Percentiles rank a stretch among this genome's conserved stretches.
Conservation (phyloP, 192 early-diverging fungal species). For the Backusella tarrabulga region DNA sequence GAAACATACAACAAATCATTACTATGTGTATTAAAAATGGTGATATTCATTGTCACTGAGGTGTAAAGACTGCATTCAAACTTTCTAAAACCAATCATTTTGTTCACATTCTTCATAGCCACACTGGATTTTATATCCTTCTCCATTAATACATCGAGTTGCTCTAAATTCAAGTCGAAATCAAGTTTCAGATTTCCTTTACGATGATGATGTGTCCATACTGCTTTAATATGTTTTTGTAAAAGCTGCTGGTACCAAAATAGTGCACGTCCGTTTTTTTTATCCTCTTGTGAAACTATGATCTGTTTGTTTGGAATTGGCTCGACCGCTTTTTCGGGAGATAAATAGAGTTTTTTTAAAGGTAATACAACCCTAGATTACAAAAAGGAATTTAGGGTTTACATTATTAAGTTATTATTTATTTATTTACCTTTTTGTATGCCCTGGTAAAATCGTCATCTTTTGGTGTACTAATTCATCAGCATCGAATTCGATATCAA, state of each 20-base stretch:
- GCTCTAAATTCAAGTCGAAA: constrained; percentile 49
- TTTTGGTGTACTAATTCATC: constrained; percentile 46
- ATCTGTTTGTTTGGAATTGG: constrained; percentile 82
- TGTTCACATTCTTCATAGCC: neutral
- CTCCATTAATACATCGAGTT: constrained; percentile 56
- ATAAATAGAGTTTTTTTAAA: constrained; percentile 56
- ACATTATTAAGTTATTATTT: neutral
- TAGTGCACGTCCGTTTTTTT: constrained; percentile 47
- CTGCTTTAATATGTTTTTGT: constrained; percentile 51
- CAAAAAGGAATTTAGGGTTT: neutral
- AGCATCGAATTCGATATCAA: constrained; percentile 70
- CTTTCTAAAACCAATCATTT: constrained; percentile 19
- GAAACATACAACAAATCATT: constrained; percentile 1
- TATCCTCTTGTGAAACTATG: constrained; percentile 60
- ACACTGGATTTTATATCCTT: constrained; percentile 63
- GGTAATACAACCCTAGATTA: constrained; percentile 42
- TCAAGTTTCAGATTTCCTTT: constrained; percentile 50
- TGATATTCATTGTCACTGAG: constrained; percentile 46
- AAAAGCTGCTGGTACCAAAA: constrained; percentile 79
- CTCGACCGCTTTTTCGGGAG: constrained; percentile 37
- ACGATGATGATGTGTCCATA: constrained; percentile 45
- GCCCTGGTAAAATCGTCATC: constrained; percentile 29
- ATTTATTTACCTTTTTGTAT: constrained; percentile 19
- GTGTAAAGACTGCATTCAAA: constrained; percentile 49
- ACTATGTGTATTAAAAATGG: constrained; percentile 51